A percentile compares a stretch with the other conserved stretches of the same genome.
Conservation (phyloP, 2,329 filamentous ascomycete genomes). For the Diaporthe humulicola region DNA sequence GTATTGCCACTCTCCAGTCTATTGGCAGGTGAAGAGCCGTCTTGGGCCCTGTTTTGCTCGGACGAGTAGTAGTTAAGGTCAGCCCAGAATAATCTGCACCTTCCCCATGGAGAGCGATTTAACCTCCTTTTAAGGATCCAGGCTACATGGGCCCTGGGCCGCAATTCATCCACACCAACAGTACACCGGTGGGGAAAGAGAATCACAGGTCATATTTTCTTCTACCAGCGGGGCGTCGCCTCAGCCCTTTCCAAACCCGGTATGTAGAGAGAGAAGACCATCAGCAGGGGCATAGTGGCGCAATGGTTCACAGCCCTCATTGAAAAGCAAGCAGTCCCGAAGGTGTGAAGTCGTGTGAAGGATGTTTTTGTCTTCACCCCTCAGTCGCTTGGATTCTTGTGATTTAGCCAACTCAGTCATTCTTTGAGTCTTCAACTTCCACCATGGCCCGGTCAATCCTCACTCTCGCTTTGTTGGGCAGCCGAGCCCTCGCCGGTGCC, state of each 20-base stretch:
- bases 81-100: not conserved
- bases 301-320: not conserved
- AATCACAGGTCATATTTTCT: not conserved
- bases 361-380: not conserved
- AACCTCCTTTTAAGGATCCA: slow-evolving; percentile 10
- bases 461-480: not conserved
- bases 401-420: not conserved
- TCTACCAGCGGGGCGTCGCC: not conserved
- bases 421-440: not conserved
- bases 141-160: not conserved
- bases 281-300: not conserved
- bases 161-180: not conserved
- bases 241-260: not conserved
- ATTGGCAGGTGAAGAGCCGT: not conserved
- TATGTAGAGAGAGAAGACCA: not conserved
- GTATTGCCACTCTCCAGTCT: not conserved
- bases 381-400: not conserved
- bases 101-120: not conserved
- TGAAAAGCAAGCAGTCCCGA: not conserved
- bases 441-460: slow-evolving; percentile 6
- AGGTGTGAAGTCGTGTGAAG: not conserved
- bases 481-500: slow-evolving; percentile 11
- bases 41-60: not conserved
- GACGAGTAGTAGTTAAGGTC: not conserved
- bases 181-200: not conserved